Evolutionary conservation across 1,284 basidiomycete genomes (phyloP).

Genomic region (Trichosporon sp.): DNA sequence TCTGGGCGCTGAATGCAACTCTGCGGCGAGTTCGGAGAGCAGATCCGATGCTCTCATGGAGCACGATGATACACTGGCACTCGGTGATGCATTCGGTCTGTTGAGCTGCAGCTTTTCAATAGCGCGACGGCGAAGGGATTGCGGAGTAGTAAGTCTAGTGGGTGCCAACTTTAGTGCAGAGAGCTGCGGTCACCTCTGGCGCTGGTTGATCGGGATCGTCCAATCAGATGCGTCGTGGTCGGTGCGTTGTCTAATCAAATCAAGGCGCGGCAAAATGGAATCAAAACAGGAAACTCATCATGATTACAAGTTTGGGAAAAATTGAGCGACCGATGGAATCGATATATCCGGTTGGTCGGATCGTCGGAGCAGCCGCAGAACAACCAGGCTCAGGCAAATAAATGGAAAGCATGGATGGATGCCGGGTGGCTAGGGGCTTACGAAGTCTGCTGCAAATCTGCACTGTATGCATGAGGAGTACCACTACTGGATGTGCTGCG

Average conservation of each 20-base stretch:
- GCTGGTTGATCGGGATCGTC: not conserved
- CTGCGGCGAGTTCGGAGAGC: too few species aligned
- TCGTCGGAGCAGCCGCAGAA: too few species aligned
- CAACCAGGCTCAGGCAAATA: too few species aligned
- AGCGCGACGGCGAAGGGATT: not conserved
- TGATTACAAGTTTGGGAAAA: not conserved
- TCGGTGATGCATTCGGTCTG: not conserved
- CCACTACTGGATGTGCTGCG: too few species aligned
- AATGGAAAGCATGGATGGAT: not conserved
- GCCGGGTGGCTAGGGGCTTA: not conserved
- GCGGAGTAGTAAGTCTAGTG: not conserved
- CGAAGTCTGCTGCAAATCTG: too few species aligned
- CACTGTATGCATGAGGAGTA: too few species aligned
- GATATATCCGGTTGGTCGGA: too few species aligned
- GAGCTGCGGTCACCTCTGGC: not conserved
- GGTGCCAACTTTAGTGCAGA: not conserved
- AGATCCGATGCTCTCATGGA: not conserved
- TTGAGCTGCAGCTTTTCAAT: not conserved
- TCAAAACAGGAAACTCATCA: not conserved
- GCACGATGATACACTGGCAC: not conserved
- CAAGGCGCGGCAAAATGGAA: not conserved
- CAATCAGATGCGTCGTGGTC: not conserved
- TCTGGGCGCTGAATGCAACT: too few species aligned
- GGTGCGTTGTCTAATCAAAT: slow-evolving; percentile 3
- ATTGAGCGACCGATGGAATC: not conserved